Base-by-base conservation (phyloP, 2,329 filamentous ascomycete species). In the Aspergillus unguis region DNA sequence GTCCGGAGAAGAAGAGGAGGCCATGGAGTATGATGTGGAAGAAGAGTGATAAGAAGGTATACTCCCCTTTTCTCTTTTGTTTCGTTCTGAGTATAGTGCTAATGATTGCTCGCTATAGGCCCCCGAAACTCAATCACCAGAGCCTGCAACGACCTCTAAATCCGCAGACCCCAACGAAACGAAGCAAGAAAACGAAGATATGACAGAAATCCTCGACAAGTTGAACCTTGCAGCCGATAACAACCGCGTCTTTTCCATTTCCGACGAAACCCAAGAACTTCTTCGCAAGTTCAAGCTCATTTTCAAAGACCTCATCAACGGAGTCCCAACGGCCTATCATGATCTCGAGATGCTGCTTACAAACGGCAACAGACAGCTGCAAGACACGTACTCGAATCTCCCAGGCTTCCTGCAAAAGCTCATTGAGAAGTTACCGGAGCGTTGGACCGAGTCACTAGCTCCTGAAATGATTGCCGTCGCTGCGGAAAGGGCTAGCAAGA, bases 231-330 rank as follows among this genome's bases (percentile, higher is more conserved):
- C 87, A 4, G 88, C 89, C 5, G 82, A 87, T 59, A 92, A 95
- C 76, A 94, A 95, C 75, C 86, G 85, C 53, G 89, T 89, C 55
- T 89, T 96, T 70, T 86, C 86, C 9, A 81, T 96, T 52, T 89
- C 88, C n/a, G 82, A 84, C 54, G 91, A 95, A 62, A 92, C 90
- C 0, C 85, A 90, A 56, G 86, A 90, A 58, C 80, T 96, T 29
- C 82, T 96, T 47, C 82, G 85, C 49, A 84, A 86, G 57, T 99
- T 99, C 78, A 95, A 90, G 1, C 79, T 91, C 51, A 86, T 96
- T 32, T 87, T 99, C 66, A 94, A 92, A 68, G 94, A 99, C 68
- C 82, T 96, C 11, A 83, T 94, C 64, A 92, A 91, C 67, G 94
- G 94, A 56, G 94, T 90, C 1, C 94, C 94, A 3, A 96, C 92